Base-by-base conservation (phyloP, 2,329 filamentous ascomycete genomes). In the Penicillium sp. region DNA sequence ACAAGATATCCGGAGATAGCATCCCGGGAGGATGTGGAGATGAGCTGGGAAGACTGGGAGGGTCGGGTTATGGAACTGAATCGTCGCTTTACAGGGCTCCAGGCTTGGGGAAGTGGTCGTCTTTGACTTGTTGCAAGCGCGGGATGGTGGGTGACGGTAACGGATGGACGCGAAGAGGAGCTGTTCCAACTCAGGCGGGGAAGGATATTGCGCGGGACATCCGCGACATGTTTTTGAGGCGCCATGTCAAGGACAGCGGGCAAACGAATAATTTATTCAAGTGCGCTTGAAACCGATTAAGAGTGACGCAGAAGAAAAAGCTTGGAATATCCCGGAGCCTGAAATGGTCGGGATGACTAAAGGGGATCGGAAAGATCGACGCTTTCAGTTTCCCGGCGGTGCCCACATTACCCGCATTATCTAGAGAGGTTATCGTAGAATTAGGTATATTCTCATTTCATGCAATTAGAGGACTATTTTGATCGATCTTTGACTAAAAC, bases 151-250 rank as follows among this genome's bases (percentile, higher is more conserved):
- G 70, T 61, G 43, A 70, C 61, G 53, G 68, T 62, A 55, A 73
- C 49, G 33, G 68, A 66, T 27, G 68, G 68, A n/a, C 72, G 66
- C 23, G 70, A 65, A 33, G 73, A 72, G 43, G 72, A 68, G 47
- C 72, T 70, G 59, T 74, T 76, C 75, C 75, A 77, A 19, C 72
- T 76, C 60, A 78, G 66, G 47, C 76, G 75, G 55, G 76, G 74
- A 43, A 77, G 69, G 33, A 79, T 67, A 54, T 73, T 75, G 44
- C 77, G 76, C 44, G 77, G 76, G n/a, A 78, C 68, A 59, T 78
- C 76, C 25, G 69, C 69, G 62, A 79, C 71, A 9, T 73, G 68
- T 61, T 77, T 78, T 54, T 73, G 70, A 49, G 73, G 70, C 42
- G 75, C 72, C 78, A 79, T 80, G 23, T 25, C 64, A 45, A 53